Conservation (phyloP, 495 filamentous ascomycete genomes). For the Emericellopsis terricola region DNA sequence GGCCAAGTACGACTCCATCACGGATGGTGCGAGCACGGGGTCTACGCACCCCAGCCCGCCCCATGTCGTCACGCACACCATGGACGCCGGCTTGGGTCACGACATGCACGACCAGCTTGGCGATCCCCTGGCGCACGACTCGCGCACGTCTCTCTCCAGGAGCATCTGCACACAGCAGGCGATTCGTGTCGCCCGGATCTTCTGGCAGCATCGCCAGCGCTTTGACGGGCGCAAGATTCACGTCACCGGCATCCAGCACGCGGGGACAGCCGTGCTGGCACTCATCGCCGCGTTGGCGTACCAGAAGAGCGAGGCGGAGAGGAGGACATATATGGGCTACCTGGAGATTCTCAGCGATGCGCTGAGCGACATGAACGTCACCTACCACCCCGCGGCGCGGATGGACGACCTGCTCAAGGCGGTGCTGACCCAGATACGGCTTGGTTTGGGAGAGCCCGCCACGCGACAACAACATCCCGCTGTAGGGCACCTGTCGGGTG, state of each 20-base stretch:
- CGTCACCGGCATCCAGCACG: constrained; percentile 28
- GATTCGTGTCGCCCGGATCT: constrained; percentile 27
- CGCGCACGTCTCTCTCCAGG: constrained; percentile 22
- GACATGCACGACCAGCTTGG: background rate
- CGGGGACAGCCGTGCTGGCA: constrained; percentile 31
- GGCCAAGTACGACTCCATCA: constrained; percentile 22
- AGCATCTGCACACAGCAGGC: constrained; percentile 34
- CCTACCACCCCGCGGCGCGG: constrained; percentile 18
- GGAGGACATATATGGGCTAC: constrained; percentile 14
- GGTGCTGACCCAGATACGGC: constrained; percentile 15
- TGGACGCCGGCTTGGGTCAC: background rate
- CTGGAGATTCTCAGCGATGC: constrained; percentile 16
- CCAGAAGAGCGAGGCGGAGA: constrained; percentile 13
- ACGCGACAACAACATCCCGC: constrained; percentile 11
- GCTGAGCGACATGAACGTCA: constrained; percentile 25
- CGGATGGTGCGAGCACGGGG: constrained; percentile 5
- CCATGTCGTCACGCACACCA: too few species aligned
- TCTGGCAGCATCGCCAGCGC: constrained; percentile 31
- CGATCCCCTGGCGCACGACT: constrained; percentile 12
- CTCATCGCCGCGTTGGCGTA: constrained; percentile 30
- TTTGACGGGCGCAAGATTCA: constrained; percentile 28
- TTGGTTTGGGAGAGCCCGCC: background rate
- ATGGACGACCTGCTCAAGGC: constrained; percentile 17
- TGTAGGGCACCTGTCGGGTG: constrained; percentile 4
- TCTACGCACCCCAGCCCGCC: constrained; percentile 1